These are phyloP conservation scores for Kwoniella pini DNA, from an alignment of 768 basidiomycete species.

Conservation along the genomic window DNA sequence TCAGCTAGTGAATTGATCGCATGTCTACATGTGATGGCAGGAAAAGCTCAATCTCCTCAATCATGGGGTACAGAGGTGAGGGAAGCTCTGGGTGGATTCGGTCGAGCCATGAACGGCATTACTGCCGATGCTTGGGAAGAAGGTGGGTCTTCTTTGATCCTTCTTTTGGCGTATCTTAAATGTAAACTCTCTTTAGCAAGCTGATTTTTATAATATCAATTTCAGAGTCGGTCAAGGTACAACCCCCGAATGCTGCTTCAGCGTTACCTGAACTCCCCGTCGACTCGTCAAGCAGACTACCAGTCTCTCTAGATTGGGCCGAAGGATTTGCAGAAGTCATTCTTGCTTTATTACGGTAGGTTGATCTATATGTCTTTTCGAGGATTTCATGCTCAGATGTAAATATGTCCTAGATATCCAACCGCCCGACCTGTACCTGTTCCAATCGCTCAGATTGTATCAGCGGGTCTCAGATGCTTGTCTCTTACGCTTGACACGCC, in stretches of 20 bases:
- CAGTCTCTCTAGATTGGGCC: conserved; percentile 28
- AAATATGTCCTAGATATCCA: conserved; percentile 25
- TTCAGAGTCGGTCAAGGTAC: conserved; percentile 19
- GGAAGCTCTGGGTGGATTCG: conserved; percentile 40
- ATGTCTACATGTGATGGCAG: conserved; percentile 29
- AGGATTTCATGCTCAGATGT: neutral
- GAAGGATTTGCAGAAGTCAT: conserved; percentile 45
- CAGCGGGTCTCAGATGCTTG: conserved; percentile 45
- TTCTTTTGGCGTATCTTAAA: neutral
- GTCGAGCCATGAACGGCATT: conserved; percentile 21
- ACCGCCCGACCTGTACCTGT: conserved; percentile 51
- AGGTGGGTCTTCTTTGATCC: conserved; percentile 18
- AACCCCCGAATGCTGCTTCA: conserved; percentile 18
- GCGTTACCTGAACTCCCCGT: conserved; percentile 26
- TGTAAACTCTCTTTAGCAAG: neutral
- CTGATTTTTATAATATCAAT: too few species aligned
- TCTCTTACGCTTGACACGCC: conserved; percentile 39
- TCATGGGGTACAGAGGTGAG: conserved; percentile 37
- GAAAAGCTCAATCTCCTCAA: conserved; percentile 34
- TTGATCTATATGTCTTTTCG: neutral
- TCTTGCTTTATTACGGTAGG: conserved; percentile 38
- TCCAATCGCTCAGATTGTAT: conserved; percentile 49
- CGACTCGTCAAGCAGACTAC: conserved; percentile 26
- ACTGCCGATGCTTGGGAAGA: conserved; percentile 38
- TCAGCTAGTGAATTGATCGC: conserved; percentile 28